Base-by-base conservation (phyloP, 371 early-diverging fungal genomes). In the Mucor sp. region DNA sequence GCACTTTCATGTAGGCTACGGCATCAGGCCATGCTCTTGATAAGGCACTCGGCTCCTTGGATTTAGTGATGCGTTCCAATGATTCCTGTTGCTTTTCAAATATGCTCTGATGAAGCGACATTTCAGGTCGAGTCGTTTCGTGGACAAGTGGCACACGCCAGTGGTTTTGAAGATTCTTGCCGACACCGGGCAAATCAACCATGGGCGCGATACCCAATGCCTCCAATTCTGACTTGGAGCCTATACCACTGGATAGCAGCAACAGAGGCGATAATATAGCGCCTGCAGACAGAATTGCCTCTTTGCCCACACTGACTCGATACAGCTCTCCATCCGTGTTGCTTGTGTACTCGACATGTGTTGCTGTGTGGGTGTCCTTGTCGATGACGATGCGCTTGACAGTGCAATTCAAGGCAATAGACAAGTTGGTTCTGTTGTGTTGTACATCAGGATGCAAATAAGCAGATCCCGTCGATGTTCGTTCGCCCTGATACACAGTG, bases 121-220 rank as follows among this genome's bases (percentile, higher is more conserved):
- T 64, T 3, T 62, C 65, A 3, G 74, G 58, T 19, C 50, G 9
- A 1, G 56, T n/a, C 2, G 75, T 77, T 32, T 67, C 71, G 47
- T 71, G 66, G 4, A 68, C 59, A 14, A 66, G 32, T 33, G 70
- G 69, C 0, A 78, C 66, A 19, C 67, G 67, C 61, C 76, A 68
- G 63, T 81, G 82, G 37, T 79, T 78, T 28, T 72, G 73, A 32
- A 84, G 61, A 61, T 81, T 80, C 27, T 70, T 59, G 7, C 81
- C 82, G 12, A 84, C 84, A 17, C 77, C 79, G 27, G 76, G 75
- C 14, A 74, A 41, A 61, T 80, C 67, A 3, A 50, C 56, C 0
- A 78, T 33, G 1, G 62, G 25, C 8, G 57, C 21, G 12, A 81
- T 75, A 9, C 70, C 67, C n/a, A 60, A 15, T 14, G 47, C 19